A percentile compares a stretch with the other conserved stretches of the same genome.
Conservation (phyloP, 2,329 filamentous ascomycete species). For the Teratosphaeria epicoccoides region DNA sequence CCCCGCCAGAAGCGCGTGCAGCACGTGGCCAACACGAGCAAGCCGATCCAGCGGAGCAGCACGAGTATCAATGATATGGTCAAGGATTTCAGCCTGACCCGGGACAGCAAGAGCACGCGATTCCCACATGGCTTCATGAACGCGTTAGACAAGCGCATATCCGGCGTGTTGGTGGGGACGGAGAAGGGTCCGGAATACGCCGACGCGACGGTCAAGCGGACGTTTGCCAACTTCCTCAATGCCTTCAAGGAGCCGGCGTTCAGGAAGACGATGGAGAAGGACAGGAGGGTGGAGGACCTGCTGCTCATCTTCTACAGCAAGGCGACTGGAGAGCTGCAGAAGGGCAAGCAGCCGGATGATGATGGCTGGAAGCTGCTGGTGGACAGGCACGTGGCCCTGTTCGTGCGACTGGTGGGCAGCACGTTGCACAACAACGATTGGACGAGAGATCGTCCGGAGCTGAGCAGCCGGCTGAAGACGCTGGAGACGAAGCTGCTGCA, state of each 20-base stretch:
- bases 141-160: conserved; percentile 66
- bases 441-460: conserved; percentile 72
- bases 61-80: conserved; percentile 71
- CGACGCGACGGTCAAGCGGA: conserved; percentile 82
- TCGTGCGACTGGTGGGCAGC: conserved; percentile 73
- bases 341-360: conserved; percentile 64
- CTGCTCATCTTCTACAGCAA: conserved; percentile 94
- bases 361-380: conserved; percentile 86
- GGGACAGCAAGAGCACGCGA: conserved; percentile 58
- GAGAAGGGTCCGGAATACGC: conserved; percentile 82
- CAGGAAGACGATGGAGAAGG: conserved; percentile 84
- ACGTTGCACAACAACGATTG: conserved; percentile 77
- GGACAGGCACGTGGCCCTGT: conserved; percentile 87
- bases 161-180: conserved; percentile 66
- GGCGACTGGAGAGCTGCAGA: conserved; percentile 80
- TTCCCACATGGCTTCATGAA: conserved; percentile 62
- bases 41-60: conserved; percentile 56
- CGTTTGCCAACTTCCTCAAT: conserved; percentile 89
- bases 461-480: conserved; percentile 65
- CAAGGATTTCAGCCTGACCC: conserved; percentile 66
- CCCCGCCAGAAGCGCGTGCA: conserved; percentile 83
- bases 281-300: conserved; percentile 81
- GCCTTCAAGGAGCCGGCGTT: conserved; percentile 83
- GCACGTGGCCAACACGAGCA: conserved; percentile 56
- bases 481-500: conserved; percentile 89